These are phyloP conservation scores for Boletus smithii DNA, from an alignment of 1,284 basidiomycete species.

Conservation along the genomic window DNA sequence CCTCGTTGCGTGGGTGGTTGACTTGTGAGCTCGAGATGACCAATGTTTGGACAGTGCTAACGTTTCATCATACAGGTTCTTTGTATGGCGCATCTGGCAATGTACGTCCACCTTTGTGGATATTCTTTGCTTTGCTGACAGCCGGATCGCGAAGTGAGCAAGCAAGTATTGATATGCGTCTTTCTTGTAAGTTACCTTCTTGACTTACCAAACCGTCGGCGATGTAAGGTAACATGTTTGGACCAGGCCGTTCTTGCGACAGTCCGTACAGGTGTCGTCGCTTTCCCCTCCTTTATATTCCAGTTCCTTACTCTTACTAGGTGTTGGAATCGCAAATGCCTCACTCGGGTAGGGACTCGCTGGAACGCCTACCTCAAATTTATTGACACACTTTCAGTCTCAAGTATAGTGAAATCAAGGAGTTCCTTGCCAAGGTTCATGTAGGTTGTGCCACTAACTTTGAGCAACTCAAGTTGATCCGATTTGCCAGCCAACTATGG, in stretches of 20 bases:
- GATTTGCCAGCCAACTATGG: constrained; percentile 6
- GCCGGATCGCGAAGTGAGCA: constrained; percentile 1
- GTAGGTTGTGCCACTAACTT: neutral
- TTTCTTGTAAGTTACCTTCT: constrained; percentile 6
- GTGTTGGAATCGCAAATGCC: constrained; percentile 3
- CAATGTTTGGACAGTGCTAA: neutral
- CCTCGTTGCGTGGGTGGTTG: no score
- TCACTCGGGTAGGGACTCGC: neutral
- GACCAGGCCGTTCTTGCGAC: neutral
- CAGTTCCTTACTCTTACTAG: neutral
- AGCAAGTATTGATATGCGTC: constrained; percentile 1
- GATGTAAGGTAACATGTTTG: neutral
- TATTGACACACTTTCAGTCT: neutral
- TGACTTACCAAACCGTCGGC: neutral
- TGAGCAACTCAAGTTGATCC: neutral
- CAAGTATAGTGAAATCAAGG: neutral
- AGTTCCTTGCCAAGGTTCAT: constrained; percentile 4
- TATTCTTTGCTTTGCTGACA: no score
- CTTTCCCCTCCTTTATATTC: neutral
- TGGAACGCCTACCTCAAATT: neutral
- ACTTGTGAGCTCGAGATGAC: neutral
- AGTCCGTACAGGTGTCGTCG: neutral
- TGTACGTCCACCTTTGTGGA: constrained; percentile 6
- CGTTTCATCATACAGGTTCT: constrained; percentile 1
- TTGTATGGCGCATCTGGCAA: constrained; percentile 15